phyloP scores from a whole-genome alignment of 1,284 basidiomycete genomes.

The Peniophora sp. region DNA sequence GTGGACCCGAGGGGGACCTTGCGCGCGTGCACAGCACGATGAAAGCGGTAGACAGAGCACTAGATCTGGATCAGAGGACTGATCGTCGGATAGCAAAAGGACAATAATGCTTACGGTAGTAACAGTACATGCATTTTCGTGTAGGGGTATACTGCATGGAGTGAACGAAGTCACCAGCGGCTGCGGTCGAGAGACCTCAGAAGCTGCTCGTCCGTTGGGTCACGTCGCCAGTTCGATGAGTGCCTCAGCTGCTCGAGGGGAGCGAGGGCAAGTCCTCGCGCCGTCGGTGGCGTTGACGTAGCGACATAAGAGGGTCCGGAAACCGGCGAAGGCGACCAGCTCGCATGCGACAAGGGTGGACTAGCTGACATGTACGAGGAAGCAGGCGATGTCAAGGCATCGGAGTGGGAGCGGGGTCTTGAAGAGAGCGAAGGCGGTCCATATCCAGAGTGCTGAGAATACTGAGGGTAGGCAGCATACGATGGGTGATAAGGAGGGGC shows the following conservation, averaged over 20 bases:
- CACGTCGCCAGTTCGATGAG: conserved; percentile 3
- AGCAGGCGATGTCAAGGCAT: not conserved
- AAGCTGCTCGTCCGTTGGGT: conserved; percentile 8
- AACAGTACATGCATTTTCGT: too few relatives aligned
- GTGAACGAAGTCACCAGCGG: not conserved
- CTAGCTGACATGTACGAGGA: not conserved
- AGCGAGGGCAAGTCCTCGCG: conserved; percentile 7
- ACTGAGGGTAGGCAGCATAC: not conserved
- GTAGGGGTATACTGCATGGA: too few relatives aligned
- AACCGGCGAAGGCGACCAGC: not conserved
- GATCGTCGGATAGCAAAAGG: too few relatives aligned
- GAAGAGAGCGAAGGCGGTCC: not conserved
- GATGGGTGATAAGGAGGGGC: not conserved
- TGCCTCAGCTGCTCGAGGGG: conserved; percentile 10
- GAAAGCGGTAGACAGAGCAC: too few relatives aligned
- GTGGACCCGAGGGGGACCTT: too few relatives aligned
- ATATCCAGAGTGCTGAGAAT: too few relatives aligned
- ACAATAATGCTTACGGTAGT: too few relatives aligned
- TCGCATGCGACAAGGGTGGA: not conserved
- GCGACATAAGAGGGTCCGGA: not conserved
- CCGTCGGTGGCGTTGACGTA: not conserved
- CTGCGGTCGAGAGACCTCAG: conserved; percentile 6
- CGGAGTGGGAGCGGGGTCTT: not conserved
- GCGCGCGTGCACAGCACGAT: too few relatives aligned
- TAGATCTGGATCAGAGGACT: too few relatives aligned